Conservation (phyloP, 2,329 filamentous ascomycete species). For the Stagonosporopsis chrysanthemi region DNA sequence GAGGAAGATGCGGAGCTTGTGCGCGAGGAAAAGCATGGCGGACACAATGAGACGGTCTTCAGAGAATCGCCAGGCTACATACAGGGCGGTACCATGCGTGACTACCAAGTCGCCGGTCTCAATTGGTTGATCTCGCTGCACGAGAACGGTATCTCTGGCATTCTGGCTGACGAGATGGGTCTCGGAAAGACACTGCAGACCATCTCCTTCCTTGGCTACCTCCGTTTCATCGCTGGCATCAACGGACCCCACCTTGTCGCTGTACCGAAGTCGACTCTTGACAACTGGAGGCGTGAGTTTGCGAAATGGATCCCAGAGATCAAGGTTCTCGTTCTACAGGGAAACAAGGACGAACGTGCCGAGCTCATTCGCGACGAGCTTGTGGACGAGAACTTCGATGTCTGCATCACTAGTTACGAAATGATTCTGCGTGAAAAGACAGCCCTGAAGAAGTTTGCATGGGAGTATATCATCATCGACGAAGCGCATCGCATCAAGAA, state of each 20-base stretch:
- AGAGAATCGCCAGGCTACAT: slow-evolving; percentile 93
- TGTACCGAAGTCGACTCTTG: slow-evolving; percentile 95
- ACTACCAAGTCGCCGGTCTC: slow-evolving; percentile 93
- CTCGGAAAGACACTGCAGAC: slow-evolving; percentile 97
- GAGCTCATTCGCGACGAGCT: slow-evolving; percentile 88
- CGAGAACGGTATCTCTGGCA: slow-evolving; percentile 98
- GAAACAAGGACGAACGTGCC: slow-evolving; percentile 91
- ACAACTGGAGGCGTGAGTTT: slow-evolving; percentile 98
- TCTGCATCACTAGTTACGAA: slow-evolving; percentile 98
- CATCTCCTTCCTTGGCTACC: slow-evolving; percentile 93
- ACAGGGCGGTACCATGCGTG: slow-evolving; percentile 84
- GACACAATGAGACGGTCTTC: slow-evolving; percentile 81
- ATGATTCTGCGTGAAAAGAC: slow-evolving; percentile 97
- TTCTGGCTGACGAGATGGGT: slow-evolving; percentile 98
- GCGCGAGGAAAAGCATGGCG: slow-evolving; percentile 86
- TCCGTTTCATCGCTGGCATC: slow-evolving; percentile 88
- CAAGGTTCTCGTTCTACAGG: slow-evolving; percentile 91
- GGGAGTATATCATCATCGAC: slow-evolving; percentile 99
- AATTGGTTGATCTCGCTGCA: slow-evolving; percentile 98
- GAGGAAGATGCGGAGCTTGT: slow-evolving; percentile 93
- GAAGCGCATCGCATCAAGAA: slow-evolving; percentile 99
- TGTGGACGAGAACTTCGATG: slow-evolving; percentile 95
- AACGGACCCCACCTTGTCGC: slow-evolving; percentile 89
- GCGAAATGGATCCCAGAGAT: slow-evolving; percentile 93
- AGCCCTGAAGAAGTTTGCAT: slow-evolving; percentile 95